phyloP scores from a whole-genome alignment of 108 stramenopile species.

The Cyclotella baltica region DNA sequence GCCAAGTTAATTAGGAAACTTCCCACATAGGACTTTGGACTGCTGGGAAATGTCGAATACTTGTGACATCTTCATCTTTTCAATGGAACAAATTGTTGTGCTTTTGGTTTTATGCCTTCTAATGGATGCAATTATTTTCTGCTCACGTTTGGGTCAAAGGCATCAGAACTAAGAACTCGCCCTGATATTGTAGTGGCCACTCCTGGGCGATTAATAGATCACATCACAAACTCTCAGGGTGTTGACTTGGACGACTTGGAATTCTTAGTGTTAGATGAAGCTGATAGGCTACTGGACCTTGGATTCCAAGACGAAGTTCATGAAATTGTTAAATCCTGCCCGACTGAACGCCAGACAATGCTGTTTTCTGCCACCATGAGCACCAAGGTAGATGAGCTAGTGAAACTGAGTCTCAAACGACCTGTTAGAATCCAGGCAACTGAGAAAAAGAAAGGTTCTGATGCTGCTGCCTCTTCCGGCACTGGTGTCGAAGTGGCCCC shows the following conservation, averaged over 20 bases:
- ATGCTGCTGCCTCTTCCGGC: constrained; percentile 34
- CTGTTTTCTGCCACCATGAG: constrained; percentile 99
- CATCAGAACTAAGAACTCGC: constrained; percentile 88
- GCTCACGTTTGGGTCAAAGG: constrained; percentile 33
- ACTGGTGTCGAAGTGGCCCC: constrained; percentile 85
- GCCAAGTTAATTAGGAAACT: constrained; percentile 55
- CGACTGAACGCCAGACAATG: constrained; percentile 90
- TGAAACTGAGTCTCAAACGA: constrained; percentile 86
- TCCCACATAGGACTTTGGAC: constrained; percentile 43
- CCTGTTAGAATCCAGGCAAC: constrained; percentile 92
- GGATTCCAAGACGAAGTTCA: constrained; percentile 97
- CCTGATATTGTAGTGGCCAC: constrained; percentile 97
- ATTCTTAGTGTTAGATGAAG: constrained; percentile 91
- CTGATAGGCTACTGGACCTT: constrained; percentile 93
- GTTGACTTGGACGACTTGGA: constrained; percentile 93
- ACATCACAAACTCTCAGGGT: constrained; percentile 89
- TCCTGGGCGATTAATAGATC: constrained; percentile 96
- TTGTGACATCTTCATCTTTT: constrained; percentile 34
- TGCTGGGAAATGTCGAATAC: constrained; percentile 51
- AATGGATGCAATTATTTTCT: neutral
- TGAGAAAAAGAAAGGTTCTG: constrained; percentile 46
- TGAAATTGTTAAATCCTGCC: constrained; percentile 92
- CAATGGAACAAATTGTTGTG: neutral
- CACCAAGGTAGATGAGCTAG: constrained; percentile 93
- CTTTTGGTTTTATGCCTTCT: neutral